Evolutionary conservation across 2,329 filamentous ascomycete species (phyloP), one percentile per base, ranked within the genome.

Genomic region (Aspergillus cejpii): DNA sequence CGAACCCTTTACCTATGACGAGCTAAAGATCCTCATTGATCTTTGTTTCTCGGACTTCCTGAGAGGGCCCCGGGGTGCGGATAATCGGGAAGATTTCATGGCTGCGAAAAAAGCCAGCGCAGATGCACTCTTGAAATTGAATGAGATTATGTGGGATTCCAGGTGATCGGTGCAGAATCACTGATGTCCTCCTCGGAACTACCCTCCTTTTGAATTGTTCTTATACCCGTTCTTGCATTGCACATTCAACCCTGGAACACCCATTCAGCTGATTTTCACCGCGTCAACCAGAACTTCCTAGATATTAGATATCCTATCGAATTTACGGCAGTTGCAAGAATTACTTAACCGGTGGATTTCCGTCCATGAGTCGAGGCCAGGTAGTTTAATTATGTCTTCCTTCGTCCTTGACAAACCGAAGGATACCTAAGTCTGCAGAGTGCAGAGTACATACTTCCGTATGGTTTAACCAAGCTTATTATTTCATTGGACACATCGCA

Each of bases 71-170:
- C 57, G 61, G 5, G 65, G 65, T 3, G 59, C 58, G 17, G 67
- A 71, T 44, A 70, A 66, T 39, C 59, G 71, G 11, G 70, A 73
- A 53, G 70, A 71, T 36, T 68, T 67, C 24, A 66, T 74, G 62
- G 63, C 66, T 38, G 68, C 70, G 19, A 70, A 70, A 57, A 71
- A 70, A 47, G 67, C 63, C 15, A 69, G 66, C 47, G 68, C 64
- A 8, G 71, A 73, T 57, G 65, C 68, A 10, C 54, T 73, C 47
- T 52, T 73, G 46, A 61, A 61, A 39, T 54, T 74, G 55, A 71
- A 68, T 43, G 70, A 73, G 57, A 57, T 71, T 33, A 72, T 74
- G 69, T 73, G 71, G 71, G 70, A 73, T 63, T 66, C 65, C 27
- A 62, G 57, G 40, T 65, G 57, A 52, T 41, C 15, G 21, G 29